Percentiles rank a stretch among this genome's conserved stretches.
These are phyloP conservation scores for Leishmania amazonensis DNA, from an alignment of 208 protist genomes.

Conservation along the genomic window DNA sequence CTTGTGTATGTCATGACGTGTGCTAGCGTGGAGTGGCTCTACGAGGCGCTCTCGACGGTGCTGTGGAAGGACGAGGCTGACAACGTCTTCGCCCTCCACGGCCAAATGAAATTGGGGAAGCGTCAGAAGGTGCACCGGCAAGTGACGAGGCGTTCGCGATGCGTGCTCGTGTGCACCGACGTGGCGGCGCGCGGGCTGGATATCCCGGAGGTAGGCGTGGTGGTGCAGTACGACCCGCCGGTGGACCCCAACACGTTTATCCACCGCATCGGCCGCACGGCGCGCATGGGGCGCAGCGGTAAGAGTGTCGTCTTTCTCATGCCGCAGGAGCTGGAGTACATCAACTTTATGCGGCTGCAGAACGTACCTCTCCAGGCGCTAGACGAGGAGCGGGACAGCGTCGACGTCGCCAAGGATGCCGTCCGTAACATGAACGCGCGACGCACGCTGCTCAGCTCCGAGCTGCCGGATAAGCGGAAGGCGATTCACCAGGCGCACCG, in stretches of 20 bases:
- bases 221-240: conserved; percentile 98
- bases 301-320: conserved; percentile 93
- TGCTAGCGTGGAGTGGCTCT: conserved; percentile 91
- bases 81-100: conserved; percentile 89
- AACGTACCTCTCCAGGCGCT: conserved; percentile 85
- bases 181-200: conserved; percentile 96
- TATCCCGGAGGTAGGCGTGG: conserved; percentile 94
- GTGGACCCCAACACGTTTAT: conserved; percentile 95
- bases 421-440: conserved; percentile 63
- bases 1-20: conserved; percentile 95
- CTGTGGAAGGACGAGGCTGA: conserved; percentile 62
- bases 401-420: conserved; percentile 55
- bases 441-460: conserved; percentile 77
- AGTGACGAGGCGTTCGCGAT: conserved; percentile 55
- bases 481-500: conserved; percentile 69
- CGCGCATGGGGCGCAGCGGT: conserved; percentile 94
- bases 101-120: conserved; percentile 91
- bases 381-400: conserved; percentile 69
- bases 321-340: conserved; percentile 93
- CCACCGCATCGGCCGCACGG: conserved; percentile 97
- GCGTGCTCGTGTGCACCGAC: conserved; percentile 97
- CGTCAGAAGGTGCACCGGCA: conserved; percentile 82
- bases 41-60: conserved; percentile 69
- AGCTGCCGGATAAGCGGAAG: conserved; percentile 66
- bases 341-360: conserved; percentile 91